Evolutionary conservation across 2,329 filamentous ascomycete genomes (phyloP), one percentile per base, ranked within the genome.

Genomic region (Aureobasidium vineae): DNA sequence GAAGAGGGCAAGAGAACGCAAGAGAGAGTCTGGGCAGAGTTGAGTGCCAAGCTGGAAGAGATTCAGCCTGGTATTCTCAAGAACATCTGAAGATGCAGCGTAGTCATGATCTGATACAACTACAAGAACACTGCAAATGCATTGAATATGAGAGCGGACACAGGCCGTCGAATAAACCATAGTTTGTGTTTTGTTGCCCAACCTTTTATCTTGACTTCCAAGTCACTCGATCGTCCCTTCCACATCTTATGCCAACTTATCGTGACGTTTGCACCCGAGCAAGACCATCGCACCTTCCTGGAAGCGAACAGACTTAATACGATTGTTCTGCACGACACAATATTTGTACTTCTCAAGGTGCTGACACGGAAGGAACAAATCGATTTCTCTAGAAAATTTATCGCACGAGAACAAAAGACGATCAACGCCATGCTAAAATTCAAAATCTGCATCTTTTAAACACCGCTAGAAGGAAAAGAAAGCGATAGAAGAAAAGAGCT

Each of bases 21-120:
- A 71, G 69, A 70, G 60, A 69, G 73, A 54, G 74, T 80, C 0
- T 81, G 79, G 79, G 67, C 68, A 3, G 79, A 82, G 70, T 57
- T 82, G 70, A 69, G 67, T 5, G 71, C 57, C 33, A 77, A 76
- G 68, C 68, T 82, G 66, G 77, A 81, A 69, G 66, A 56, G 1
- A 78, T 81, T 38, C 66, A 74, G 67, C 74, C 74, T 13, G 74
- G 73, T n/a, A 68, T 76, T 8, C 70, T 70, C 4, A 70, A 69
- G 66, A 68, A 68, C 59, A 41, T 68, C 26, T 68, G 16, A 66
- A 23, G 10, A 23, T 6, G 23, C n/a, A 4, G 21, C 21, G 21
- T 4, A 1, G 10, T 47, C 23, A 21, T 47, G 11, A 10, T 45
- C 41, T 21, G 38, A 41, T 36, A 4, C 33, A 3, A 36, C 13